Conservation (phyloP, 257 asterid genomes). For the Solanum sejunctum region DNA sequence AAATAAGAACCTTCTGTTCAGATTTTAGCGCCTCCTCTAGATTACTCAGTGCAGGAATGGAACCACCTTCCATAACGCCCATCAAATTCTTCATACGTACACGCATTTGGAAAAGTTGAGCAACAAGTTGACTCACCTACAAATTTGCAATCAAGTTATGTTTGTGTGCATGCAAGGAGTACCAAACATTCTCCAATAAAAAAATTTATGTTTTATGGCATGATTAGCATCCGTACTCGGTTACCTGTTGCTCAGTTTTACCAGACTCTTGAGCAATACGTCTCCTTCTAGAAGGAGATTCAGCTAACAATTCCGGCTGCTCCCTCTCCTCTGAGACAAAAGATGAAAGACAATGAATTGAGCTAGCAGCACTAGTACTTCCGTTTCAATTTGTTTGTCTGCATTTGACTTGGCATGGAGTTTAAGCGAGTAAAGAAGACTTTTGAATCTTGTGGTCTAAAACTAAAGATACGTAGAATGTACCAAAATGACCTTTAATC, state of each 20-base stretch:
- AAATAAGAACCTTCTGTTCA: conserved; percentile 53
- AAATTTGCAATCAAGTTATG: background rate
- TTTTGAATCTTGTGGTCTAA: background rate
- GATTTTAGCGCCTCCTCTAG: conserved; percentile 78
- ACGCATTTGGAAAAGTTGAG: conserved; percentile 98
- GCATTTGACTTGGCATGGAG: no score
- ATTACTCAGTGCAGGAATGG: conserved; percentile 75
- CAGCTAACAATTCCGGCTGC: conserved; percentile 89
- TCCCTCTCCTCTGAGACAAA: conserved; percentile 83
- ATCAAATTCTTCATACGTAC: conserved; percentile 91
- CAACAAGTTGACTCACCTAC: conserved; percentile 87
- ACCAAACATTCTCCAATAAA: background rate
- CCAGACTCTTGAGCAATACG: conserved; percentile 84
- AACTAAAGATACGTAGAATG: background rate
- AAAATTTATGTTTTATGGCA: background rate
- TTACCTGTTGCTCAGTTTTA: conserved; percentile 93
- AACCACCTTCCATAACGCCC: conserved; percentile 94
- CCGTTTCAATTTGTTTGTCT: background rate
- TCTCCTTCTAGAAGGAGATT: conserved; percentile 66
- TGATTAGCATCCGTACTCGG: background rate
- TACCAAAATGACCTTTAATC: background rate
- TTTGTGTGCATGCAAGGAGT: background rate
- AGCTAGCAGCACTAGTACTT: background rate
- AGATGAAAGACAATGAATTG: background rate
- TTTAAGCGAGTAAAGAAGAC: no score